These are phyloP conservation scores for Amoeboaphelidium occidentale DNA, from an alignment of 371 early-diverging fungal genomes.

Conservation along the genomic window DNA sequence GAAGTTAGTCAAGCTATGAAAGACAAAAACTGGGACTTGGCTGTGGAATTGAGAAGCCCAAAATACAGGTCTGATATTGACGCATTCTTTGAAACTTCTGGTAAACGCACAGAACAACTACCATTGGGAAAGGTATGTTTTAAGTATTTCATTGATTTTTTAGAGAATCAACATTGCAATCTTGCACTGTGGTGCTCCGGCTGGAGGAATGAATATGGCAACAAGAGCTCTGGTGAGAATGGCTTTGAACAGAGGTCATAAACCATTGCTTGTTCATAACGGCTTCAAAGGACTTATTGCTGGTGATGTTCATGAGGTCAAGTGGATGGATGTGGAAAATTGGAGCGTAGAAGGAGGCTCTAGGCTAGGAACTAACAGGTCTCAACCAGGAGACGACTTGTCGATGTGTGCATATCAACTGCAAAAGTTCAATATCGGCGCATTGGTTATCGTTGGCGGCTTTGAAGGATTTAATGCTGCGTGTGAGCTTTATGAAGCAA, in stretches of 20 bases:
- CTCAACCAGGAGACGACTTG: conserved; percentile 42
- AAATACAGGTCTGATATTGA: conserved; percentile 53
- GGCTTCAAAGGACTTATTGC: conserved; percentile 84
- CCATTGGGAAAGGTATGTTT: neutral
- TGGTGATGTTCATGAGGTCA: conserved; percentile 41
- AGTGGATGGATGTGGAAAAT: conserved; percentile 64
- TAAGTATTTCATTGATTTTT: no score
- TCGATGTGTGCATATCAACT: conserved; percentile 74
- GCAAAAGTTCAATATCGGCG: conserved; percentile 66
- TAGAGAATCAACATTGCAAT: conserved; percentile 68
- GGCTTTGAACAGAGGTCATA: conserved; percentile 59
- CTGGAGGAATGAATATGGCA: conserved; percentile 95
- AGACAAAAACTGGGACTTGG: conserved; percentile 55
- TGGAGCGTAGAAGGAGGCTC: conserved; percentile 86
- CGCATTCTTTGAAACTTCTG: conserved; percentile 19
- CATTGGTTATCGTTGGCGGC: conserved; percentile 80
- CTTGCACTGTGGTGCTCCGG: conserved; percentile 82
- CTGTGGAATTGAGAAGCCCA: conserved; percentile 74
- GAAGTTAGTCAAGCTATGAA: conserved; percentile 59
- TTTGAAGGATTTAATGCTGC: conserved; percentile 66
- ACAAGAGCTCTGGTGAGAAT: conserved; percentile 70
- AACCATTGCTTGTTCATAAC: conserved; percentile 59
- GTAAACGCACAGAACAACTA: neutral
- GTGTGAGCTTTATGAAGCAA: conserved; percentile 36
- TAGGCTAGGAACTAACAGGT: conserved; percentile 81